phyloP scores from a whole-genome alignment of 2,329 filamentous ascomycete species.

The Myriosclerotinia curreyana region DNA sequence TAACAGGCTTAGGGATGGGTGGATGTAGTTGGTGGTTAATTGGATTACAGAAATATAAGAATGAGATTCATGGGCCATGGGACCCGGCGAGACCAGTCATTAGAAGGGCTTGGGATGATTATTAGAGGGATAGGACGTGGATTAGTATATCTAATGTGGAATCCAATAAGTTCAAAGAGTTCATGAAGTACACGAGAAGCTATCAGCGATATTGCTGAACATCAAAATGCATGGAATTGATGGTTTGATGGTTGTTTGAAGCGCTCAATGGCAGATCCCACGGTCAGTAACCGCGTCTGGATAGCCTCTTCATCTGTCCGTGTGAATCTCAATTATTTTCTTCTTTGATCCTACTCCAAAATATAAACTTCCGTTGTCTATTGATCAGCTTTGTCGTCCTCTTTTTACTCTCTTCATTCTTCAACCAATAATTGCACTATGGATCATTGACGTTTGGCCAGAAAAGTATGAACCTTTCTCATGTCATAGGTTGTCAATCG shows the following conservation, averaged over 20 bases:
- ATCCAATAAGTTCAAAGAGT: not conserved
- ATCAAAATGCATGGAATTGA: too few species aligned
- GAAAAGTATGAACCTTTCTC: too few species aligned
- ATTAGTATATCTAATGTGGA: not conserved
- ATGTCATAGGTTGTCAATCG: too few species aligned
- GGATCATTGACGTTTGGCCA: too few species aligned
- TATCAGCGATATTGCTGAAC: not conserved
- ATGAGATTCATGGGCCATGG: slow-evolving; percentile 97
- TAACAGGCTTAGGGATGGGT: slow-evolving; percentile 78
- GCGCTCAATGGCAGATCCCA: too few species aligned
- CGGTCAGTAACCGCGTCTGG: too few species aligned
- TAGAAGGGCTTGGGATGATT: slow-evolving; percentile 42
- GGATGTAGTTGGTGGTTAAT: slow-evolving; percentile 98
- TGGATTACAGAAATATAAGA: slow-evolving; percentile 96
- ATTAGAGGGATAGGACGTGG: not conserved
- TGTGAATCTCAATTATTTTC: too few species aligned
- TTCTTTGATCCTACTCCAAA: too few species aligned
- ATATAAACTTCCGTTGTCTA: too few species aligned
- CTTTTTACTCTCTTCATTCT: not conserved
- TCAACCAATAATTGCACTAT: not conserved
- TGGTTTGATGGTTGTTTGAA: too few species aligned
- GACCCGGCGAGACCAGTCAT: slow-evolving; percentile 90
- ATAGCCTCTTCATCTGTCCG: too few species aligned
- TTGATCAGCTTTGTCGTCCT: too few species aligned
- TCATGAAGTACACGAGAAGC: not conserved